Evolutionary conservation across 768 basidiomycete species (phyloP), one percentile per base, ranked within the genome.

Genomic region (Suillus hirtellus): DNA sequence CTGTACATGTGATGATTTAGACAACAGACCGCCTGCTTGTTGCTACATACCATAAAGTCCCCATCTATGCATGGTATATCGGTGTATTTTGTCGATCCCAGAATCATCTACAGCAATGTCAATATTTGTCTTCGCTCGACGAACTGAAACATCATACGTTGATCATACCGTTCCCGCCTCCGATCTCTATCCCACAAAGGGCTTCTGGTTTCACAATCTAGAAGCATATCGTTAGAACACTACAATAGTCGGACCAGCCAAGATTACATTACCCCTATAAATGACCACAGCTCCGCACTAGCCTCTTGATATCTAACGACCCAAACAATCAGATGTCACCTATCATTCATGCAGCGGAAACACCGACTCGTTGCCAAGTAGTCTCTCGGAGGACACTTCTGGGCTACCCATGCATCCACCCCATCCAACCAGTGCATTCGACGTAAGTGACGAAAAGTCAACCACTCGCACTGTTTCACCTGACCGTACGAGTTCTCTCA

Each of bases 401-500:
- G 77, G 79, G 43, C 80, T 81, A 1, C 82, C 80, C 75, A 85
- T 75, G 10, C 70, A 71, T 5, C 80, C 80, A 24, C 79, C 79
- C 67, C 76, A 78, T 17, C 76, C 73, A 27, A 81, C 69, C 24
- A 79, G 44, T 3, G 79, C 81, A 42, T 84, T 81, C 27, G 80
- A 76, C 0, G 72, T 43, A 8, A 87, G 72, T 47, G 77, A 75
- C 11, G 74, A 71, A 15, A 81, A 67, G 64, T 85, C 83, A 24
- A 85, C 68, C 11, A 86, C 78, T 19, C 79, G 76, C 55, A 85
- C 76, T 4, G 67, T 68, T 6, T 76, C 75, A 6, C 86, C 87
- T 27, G 77, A 74, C 5, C 86, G 78, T 1, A 88, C 72, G 64
- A 86, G 77, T 66, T 87, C 83, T 43, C 85, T 77, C 9, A 80